These are phyloP conservation scores for Penicillium steckii DNA, from an alignment of 495 filamentous ascomycete genomes.

Conservation along the genomic window DNA sequence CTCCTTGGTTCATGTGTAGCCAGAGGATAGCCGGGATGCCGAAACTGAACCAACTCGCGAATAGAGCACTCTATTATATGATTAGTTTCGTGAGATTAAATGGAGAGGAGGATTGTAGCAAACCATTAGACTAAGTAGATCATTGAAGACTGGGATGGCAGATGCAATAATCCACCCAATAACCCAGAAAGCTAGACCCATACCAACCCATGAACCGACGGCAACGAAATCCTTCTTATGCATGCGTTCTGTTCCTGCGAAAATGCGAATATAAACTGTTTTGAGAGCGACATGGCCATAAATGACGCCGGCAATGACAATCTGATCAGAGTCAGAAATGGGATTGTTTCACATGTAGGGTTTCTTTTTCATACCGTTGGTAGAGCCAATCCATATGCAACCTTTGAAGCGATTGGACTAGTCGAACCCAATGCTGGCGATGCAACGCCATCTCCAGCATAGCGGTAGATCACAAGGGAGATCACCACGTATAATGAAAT, in stretches of 20 bases:
- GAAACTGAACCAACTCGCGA: slow-evolving; percentile 43
- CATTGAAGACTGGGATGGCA: slow-evolving; percentile 70
- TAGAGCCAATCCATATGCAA: slow-evolving; percentile 73
- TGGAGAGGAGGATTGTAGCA: neutral
- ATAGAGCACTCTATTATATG: slow-evolving; percentile 28
- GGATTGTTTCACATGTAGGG: neutral
- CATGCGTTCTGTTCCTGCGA: slow-evolving; percentile 23
- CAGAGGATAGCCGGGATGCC: slow-evolving; percentile 12
- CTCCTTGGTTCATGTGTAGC: neutral
- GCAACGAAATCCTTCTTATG: slow-evolving; percentile 55
- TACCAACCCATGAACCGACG: slow-evolving; percentile 54
- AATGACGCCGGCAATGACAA: slow-evolving; percentile 33
- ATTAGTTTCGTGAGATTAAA: neutral
- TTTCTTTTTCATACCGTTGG: slow-evolving; percentile 52
- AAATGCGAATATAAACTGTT: slow-evolving; percentile 61
- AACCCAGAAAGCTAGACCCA: slow-evolving; percentile 57
- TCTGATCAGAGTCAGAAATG: slow-evolving; percentile 9
- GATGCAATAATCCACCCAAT: slow-evolving; percentile 71
- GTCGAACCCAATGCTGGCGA: slow-evolving; percentile 75
- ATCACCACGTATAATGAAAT: slow-evolving; percentile 61
- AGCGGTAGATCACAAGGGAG: slow-evolving; percentile 62
- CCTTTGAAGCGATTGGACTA: slow-evolving; percentile 59
- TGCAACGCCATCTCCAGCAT: slow-evolving; percentile 62
- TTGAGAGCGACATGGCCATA: slow-evolving; percentile 59
- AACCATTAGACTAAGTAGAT: slow-evolving; percentile 55